These are phyloP conservation scores for Fistulina hepatica DNA, from an alignment of 1,284 basidiomycete species.

Conservation along the genomic window DNA sequence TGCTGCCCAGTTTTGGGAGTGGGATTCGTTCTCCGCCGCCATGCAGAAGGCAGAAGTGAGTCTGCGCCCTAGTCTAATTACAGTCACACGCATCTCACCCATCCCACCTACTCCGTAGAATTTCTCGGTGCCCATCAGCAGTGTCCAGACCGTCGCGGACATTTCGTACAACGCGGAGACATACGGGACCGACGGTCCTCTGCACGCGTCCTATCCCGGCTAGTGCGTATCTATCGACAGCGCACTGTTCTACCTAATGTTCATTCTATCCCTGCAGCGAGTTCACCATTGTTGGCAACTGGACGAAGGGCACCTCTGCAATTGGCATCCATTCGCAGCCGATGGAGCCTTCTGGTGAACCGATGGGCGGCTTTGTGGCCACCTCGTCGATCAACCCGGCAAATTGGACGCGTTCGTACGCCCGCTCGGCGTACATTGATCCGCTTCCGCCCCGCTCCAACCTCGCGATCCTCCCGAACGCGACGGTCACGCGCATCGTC, in stretches of 20 bases:
- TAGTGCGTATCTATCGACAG: conserved; percentile 10
- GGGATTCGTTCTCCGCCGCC: background rate
- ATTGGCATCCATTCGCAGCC: conserved; percentile 4
- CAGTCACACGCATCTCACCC: too few relatives aligned
- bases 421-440: conserved; percentile 62
- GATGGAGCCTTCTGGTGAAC: conserved; percentile 40
- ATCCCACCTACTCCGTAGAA: too few relatives aligned
- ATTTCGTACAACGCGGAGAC: conserved; percentile 8
- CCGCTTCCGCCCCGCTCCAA: conserved; percentile 42
- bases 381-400: conserved; percentile 52
- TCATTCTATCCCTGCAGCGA: conserved; percentile 31
- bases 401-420: conserved; percentile 60
- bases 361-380: conserved; percentile 45
- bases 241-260: conserved; percentile 37
- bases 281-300: conserved; percentile 9
- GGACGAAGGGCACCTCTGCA: background rate
- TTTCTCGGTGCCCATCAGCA: background rate
- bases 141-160: background rate
- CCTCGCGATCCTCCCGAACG: conserved; percentile 47
- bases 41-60: background rate
- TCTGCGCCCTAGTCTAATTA: too few relatives aligned
- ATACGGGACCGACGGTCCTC: conserved; percentile 13
- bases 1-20: background rate
- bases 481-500: conserved; percentile 49
- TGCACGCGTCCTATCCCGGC: conserved; percentile 17